phyloP scores from a whole-genome alignment of 2,329 filamentous ascomycete genomes.

The Hymenoscyphus albidus region DNA sequence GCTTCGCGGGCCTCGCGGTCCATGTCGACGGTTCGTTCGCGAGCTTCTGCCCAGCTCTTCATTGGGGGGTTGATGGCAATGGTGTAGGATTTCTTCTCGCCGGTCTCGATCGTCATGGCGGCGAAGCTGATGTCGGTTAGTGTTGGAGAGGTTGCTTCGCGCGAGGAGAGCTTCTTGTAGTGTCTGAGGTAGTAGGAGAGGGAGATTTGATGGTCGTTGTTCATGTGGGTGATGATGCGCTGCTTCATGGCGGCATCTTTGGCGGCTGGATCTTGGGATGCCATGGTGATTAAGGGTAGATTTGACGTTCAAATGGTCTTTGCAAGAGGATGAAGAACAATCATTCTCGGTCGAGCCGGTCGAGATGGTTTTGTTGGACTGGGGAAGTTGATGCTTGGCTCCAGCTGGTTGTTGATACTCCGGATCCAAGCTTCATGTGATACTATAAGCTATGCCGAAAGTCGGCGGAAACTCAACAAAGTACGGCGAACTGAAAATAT shows the following conservation, averaged over 20 bases:
- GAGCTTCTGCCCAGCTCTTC: constrained; percentile 61
- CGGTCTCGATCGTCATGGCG: constrained; percentile 57
- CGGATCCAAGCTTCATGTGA: too few species aligned
- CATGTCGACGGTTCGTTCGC: constrained; percentile 70
- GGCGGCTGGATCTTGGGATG: constrained; percentile 12
- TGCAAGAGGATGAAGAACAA: background rate
- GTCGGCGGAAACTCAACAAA: too few species aligned
- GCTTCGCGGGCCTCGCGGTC: constrained; percentile 54
- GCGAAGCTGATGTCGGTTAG: constrained; percentile 64
- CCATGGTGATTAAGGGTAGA: constrained; percentile 9
- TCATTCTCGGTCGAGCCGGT: background rate
- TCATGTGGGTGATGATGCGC: constrained; percentile 80
- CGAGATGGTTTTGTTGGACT: background rate
- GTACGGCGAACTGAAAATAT: too few species aligned
- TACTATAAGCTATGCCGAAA: too few species aligned
- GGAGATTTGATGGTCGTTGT: constrained; percentile 72
- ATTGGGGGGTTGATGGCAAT: constrained; percentile 70
- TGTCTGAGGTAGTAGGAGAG: constrained; percentile 75
- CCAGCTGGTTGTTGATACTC: too few species aligned
- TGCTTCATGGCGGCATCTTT: constrained; percentile 48
- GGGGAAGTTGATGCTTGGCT: too few species aligned
- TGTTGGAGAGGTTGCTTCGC: constrained; percentile 52
- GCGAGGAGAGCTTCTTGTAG: constrained; percentile 56
- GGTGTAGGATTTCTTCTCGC: constrained; percentile 43
- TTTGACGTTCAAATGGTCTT: background rate